Base-by-base conservation (phyloP, 176 grass and related monocot genomes). In the Triticum dicoccoides region DNA sequence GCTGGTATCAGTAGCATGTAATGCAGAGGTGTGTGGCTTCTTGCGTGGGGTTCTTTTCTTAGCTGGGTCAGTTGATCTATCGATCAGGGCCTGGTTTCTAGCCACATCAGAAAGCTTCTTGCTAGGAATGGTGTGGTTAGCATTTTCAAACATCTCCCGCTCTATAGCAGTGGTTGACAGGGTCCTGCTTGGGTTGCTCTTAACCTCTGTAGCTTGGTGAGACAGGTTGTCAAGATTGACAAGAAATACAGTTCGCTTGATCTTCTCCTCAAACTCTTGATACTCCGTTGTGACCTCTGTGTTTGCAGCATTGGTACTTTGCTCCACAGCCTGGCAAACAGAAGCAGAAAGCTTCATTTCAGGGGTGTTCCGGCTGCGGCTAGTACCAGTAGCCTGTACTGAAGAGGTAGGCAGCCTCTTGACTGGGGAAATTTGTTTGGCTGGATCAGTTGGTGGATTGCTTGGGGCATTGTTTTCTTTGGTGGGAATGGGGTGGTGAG, bases 221-320 rank as follows among this genome's bases (percentile, higher is more conserved):
- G 89, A 93, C 14, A 93, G 76, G 59, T 88, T 89, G 23, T 93
- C 89, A 45, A 96, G 71, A 54, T 91, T 89, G 29, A 91, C 89
- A 45, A 96, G 71, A 54, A 89, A 96, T 52, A 96, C 62, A 47
- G 89, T 96, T 77, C 85, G 91, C 51, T 83, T 88, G 42, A 93
- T 82, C 76, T 90, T 91, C 21, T 87, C 85, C 87, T 82, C 42
- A 52, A 96, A 93, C 73, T 93, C 89, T 21, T 67, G 61, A 84
- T 88, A 96, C 21, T 33, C 58, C 51, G 91, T 91, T 81, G 56
- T 67, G 15, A 45, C 87, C 67, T 91, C 73, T 34, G 85, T 63
- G 32, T 78, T 52, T 56, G 80, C 47, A 35, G 35, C 1, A 3
- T 70, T 76, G 69, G 42, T 69, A 73, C 45, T 80, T 85, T 9